These are phyloP conservation scores for Paulownia fortunei DNA, from an alignment of 257 asterid genomes.

Conservation along the genomic window DNA sequence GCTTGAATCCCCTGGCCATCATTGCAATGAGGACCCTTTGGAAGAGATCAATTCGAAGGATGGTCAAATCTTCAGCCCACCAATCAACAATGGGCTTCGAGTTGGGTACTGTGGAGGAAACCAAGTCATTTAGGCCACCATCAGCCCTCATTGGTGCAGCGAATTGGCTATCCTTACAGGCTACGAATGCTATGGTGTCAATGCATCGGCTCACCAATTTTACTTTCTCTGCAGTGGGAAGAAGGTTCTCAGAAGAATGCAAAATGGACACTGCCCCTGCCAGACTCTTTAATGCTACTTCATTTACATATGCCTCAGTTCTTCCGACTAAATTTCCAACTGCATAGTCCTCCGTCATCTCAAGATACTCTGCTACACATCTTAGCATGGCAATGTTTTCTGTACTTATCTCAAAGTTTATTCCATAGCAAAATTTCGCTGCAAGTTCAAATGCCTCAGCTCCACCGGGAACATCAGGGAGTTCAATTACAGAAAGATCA, in stretches of 20 bases:
- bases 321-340: constrained; percentile 65
- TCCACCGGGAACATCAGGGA: constrained; percentile 84
- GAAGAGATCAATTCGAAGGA: constrained; percentile 75
- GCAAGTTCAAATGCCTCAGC: constrained; percentile 85
- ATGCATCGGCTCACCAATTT: constrained; percentile 77
- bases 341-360: constrained; percentile 86
- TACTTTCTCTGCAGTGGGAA: constrained; percentile 74
- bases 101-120: constrained; percentile 29
- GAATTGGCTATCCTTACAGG: constrained; percentile 73
- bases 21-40: constrained; percentile 81
- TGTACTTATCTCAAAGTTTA: constrained; percentile 71
- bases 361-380: constrained; percentile 75
- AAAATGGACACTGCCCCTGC: constrained; percentile 75
- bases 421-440: constrained; percentile 88
- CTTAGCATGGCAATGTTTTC: constrained; percentile 78
- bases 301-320: constrained; percentile 70
- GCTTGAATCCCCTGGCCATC: constrained; percentile 82
- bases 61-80: constrained; percentile 89
- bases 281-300: constrained; percentile 73
- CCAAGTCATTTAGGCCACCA: constrained; percentile 37
- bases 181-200: constrained; percentile 68
- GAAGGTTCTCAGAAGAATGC: constrained; percentile 65
- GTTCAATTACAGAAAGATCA: constrained; percentile 49
- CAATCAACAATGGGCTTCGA: constrained; percentile 66
- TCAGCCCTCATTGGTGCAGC: constrained; percentile 36